Conservation (phyloP, 1,139 yeast genomes). For the Schwanniomyces etchellsii region DNA sequence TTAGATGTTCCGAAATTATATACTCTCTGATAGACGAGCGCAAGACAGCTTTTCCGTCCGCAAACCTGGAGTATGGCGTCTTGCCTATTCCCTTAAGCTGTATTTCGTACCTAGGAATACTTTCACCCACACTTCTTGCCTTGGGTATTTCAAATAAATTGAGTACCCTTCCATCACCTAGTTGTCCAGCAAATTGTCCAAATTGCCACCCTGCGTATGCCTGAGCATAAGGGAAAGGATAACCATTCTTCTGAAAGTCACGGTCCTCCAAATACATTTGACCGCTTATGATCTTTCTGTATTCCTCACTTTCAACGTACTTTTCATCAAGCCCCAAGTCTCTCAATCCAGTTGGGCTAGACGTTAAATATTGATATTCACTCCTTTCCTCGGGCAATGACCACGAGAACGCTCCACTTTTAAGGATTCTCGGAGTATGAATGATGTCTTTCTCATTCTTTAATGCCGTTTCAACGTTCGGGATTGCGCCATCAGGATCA, state of each 20-base stretch:
- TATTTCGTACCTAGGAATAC: slow-evolving; percentile 47
- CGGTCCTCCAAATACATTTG: slow-evolving; percentile 27
- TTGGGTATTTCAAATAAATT: slow-evolving; percentile 67
- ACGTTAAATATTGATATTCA: slow-evolving; percentile 48
- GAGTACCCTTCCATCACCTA: slow-evolving; percentile 92
- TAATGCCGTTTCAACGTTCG: slow-evolving; percentile 46
- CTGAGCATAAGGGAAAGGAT: slow-evolving; percentile 79
- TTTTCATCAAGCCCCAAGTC: slow-evolving; percentile 51
- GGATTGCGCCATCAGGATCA: slow-evolving; percentile 56
- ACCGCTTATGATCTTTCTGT: slow-evolving; percentile 60
- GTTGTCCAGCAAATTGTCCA: slow-evolving; percentile 94
- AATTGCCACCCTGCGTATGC: slow-evolving; percentile 97
- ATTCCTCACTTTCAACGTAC: slow-evolving; percentile 37
- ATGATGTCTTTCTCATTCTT: slow-evolving; percentile 28
- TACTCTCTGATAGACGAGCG: slow-evolving; percentile 87
- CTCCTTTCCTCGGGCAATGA: slow-evolving; percentile 59
- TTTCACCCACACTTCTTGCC: slow-evolving; percentile 16
- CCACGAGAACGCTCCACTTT: slow-evolving; percentile 66
- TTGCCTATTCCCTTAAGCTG: slow-evolving; percentile 90
- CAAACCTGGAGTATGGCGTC: slow-evolving; percentile 90
- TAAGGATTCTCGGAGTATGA: slow-evolving; percentile 54
- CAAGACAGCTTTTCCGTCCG: slow-evolving; percentile 92
- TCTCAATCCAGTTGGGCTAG: slow-evolving; percentile 54
- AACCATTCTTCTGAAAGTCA: slow-evolving; percentile 26
- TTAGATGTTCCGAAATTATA: slow-evolving; percentile 73